Base-by-base conservation (phyloP, 2,329 filamentous ascomycete genomes). In the Monilinia laxa region DNA sequence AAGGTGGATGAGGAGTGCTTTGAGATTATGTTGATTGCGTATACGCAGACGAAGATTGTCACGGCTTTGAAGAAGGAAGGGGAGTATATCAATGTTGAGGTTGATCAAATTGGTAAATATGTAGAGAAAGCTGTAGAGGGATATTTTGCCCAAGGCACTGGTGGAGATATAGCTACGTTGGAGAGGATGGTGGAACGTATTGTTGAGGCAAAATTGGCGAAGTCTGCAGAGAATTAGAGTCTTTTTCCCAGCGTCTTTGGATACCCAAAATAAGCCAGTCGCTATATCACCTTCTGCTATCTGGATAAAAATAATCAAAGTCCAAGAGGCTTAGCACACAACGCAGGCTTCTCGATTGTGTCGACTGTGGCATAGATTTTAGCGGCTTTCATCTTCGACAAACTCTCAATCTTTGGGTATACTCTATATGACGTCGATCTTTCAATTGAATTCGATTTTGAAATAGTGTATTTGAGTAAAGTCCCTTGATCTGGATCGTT, bases 21-120 rank as follows among this genome's bases (percentile, higher is more conserved):
- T 86, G 95, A 98, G 84, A 90, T 99, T 60, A 99, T 99, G 95
- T 83, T 99, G 69, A 97, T 99, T 77, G 86, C 91, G 11, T 99
- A 99, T 79, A 97, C 95, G 14, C 95, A 98, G 81, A 92, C 94
- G 79, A 91, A 91, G 78, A 89, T 99, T 20, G 90, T 77, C n/a
- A 77, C 70, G 9, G 76, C 76, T n/a, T 69, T 75, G 9, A 77
- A 78, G 72, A 75, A 74, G 51, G 71, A 72, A 12, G 73, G 74
- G 0, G 77, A 79, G 7, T 76, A 75, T 67, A 72, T 76, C 55
- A 78, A 77, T 66, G 75, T 79, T 23, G 76, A 78, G 69, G 76
- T 77, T 28, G 76, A 77, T 70, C 75, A 75, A 70, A 84, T 89
- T 80, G 87, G 86, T 62, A 94, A 94, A 80, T 93, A 93, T 74